These are phyloP conservation scores for Haematococcus lacustris DNA, from an alignment of 139 green algal genomes.

Conservation along the genomic window DNA sequence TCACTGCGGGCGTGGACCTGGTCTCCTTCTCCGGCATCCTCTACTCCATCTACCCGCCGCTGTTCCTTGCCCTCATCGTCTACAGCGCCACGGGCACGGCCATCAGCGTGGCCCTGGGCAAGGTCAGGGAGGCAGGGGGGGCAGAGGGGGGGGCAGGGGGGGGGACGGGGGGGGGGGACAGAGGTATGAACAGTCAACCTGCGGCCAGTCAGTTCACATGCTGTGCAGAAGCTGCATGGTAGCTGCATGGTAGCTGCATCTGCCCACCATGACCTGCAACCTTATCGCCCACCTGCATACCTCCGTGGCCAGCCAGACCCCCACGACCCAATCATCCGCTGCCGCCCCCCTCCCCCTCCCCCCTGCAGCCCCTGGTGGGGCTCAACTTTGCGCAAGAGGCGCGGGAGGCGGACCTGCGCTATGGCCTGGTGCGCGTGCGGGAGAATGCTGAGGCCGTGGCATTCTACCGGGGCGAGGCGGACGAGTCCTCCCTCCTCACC, in stretches of 20 bases:
- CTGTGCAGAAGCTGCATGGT: no score
- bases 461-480: conserved; percentile 79
- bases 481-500: conserved; percentile 29
- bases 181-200: no score
- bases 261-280: no score
- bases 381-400: conserved; percentile 98
- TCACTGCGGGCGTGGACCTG: conserved; percentile 87
- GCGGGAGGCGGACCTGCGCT: conserved; percentile 58
- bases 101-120: conserved; percentile 50
- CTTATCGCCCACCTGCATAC: no score
- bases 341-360: no score
- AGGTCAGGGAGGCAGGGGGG: no score
- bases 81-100: conserved; percentile 90
- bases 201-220: no score
- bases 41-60: conserved; percentile 94
- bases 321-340: no score
- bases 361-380: conserved; percentile 73
- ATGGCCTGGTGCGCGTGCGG: conserved; percentile 54
- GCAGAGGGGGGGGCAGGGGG: no score
- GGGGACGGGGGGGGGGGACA: no score
- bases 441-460: conserved; percentile 95
- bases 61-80: conserved; percentile 85
- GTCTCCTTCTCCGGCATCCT: conserved; percentile 94
- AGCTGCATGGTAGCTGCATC: no score
- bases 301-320: no score